Percentiles rank a stretch among this genome's conserved stretches.
Evolutionary conservation across 177 flowering plant species (phyloP).

Genomic region (Vitis hybrid): DNA sequence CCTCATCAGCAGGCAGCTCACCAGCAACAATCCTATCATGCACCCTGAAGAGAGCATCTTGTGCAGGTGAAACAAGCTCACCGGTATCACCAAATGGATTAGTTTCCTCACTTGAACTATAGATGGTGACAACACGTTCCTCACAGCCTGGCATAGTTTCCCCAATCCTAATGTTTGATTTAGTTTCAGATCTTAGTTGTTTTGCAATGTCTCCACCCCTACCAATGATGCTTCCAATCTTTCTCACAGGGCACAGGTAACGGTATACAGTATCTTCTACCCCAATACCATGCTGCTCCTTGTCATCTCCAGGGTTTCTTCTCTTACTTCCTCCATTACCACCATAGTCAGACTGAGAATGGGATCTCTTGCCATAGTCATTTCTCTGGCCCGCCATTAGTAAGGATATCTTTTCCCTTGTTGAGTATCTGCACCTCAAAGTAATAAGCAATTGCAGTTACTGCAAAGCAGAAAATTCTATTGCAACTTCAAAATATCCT

Average conservation of each 20-base stretch:
- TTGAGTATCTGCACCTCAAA: too few relatives aligned
- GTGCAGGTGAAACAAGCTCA: constrained; percentile 70
- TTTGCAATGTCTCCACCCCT: constrained; percentile 96
- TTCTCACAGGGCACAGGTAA: constrained; percentile 75
- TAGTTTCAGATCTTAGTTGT: constrained; percentile 82
- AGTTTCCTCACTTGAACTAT: constrained; percentile 70
- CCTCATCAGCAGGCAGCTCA: constrained; percentile 52
- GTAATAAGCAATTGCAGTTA: neutral
- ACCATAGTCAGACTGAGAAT: constrained; percentile 17
- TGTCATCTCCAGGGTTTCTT: constrained; percentile 39
- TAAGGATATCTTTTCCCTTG: neutral
- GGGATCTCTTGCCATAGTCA: constrained; percentile 23
- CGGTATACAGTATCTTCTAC: constrained; percentile 86
- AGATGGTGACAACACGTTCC: constrained; percentile 88
- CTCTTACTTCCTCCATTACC: constrained; percentile 21
- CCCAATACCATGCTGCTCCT: constrained; percentile 59
- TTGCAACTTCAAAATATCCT: neutral
- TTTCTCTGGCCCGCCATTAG: constrained; percentile 20
- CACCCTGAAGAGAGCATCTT: constrained; percentile 87
- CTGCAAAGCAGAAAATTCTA: neutral
- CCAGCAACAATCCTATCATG: constrained; percentile 84
- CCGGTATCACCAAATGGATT: constrained; percentile 57
- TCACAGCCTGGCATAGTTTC: constrained; percentile 80
- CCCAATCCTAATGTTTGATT: constrained; percentile 85
- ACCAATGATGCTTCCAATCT: constrained; percentile 95